Percentiles rank a stretch among this genome's conserved stretches.
phyloP scores from a whole-genome alignment of 2,329 filamentous ascomycete species.

The Trichoderma oligosporum region DNA sequence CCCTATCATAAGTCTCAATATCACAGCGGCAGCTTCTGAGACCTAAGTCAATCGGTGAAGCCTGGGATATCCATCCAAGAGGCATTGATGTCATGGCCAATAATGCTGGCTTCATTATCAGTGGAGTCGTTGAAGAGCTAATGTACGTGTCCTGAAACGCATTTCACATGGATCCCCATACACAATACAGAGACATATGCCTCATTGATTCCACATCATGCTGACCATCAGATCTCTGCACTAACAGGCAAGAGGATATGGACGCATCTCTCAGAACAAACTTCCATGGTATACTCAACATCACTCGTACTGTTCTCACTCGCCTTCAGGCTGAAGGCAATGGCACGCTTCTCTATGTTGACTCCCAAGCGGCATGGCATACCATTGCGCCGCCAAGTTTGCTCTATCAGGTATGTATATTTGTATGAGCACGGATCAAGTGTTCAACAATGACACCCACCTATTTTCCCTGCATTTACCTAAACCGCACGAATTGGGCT shows the following conservation, averaged over 20 bases:
- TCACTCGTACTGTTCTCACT: constrained; percentile 35
- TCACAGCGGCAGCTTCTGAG: neutral
- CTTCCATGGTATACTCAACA: constrained; percentile 37
- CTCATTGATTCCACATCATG: neutral
- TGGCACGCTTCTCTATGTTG: constrained; percentile 35
- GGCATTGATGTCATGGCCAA: constrained; percentile 39
- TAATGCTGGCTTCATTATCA: constrained; percentile 36
- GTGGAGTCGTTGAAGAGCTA: constrained; percentile 27
- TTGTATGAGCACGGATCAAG: neutral
- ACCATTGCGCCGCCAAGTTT: constrained; percentile 32
- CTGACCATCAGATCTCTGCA: neutral
- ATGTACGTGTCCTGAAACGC: constrained; percentile 18
- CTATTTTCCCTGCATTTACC: neutral
- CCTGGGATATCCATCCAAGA: constrained; percentile 24
- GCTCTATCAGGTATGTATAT: constrained; percentile 30
- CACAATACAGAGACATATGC: no score
- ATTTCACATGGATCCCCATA: neutral
- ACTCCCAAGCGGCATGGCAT: constrained; percentile 36
- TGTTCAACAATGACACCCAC: neutral
- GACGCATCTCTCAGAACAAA: constrained; percentile 34
- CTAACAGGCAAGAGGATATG: constrained; percentile 25
- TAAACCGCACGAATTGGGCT: neutral
- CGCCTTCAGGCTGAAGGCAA: constrained; percentile 29
- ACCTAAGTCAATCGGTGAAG: constrained; percentile 22
- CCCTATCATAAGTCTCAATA: constrained; percentile 24